Evolutionary conservation across 305 asterid genomes (phyloP).

Genomic region (Fraxinus nigra): DNA sequence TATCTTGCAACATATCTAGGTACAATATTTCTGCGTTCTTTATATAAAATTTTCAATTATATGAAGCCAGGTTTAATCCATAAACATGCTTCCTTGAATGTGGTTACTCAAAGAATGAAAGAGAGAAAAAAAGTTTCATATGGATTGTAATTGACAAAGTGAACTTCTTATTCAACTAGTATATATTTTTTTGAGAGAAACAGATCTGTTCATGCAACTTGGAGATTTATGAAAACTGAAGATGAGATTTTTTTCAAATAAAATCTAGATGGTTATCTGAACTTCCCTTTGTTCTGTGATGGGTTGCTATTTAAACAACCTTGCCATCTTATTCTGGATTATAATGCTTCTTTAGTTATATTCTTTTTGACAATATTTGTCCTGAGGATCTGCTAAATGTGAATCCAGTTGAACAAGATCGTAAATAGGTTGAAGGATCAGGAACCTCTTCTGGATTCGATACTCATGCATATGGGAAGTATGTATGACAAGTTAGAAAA

Average conservation of each 20-base stretch:
- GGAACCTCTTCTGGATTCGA: slow-evolving; percentile 71
- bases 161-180: not conserved
- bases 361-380: slow-evolving; percentile 8
- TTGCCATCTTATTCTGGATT: slow-evolving; percentile 12
- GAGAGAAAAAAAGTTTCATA: not conserved
- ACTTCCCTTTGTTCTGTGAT: not conserved
- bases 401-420: slow-evolving; percentile 60
- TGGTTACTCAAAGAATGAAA: not conserved
- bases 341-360: not conserved
- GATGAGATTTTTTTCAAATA: not conserved
- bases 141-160: not conserved
- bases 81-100: not conserved
- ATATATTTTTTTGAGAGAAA: not conserved
- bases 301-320: not conserved
- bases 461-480: slow-evolving; percentile 90
- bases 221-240: not conserved
- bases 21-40: slow-evolving; percentile 11
- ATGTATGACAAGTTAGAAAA: slow-evolving; percentile 65
- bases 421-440: slow-evolving; percentile 57
- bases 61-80: not conserved
- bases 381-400: slow-evolving; percentile 16
- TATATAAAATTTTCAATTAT: not conserved
- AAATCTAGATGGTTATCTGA: slow-evolving; percentile 5
- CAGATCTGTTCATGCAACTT: not conserved
- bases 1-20: slow-evolving; percentile 25